These are phyloP conservation scores for Canavalia gladiata DNA, from an alignment of 306 rosid genomes.

Conservation along the genomic window DNA sequence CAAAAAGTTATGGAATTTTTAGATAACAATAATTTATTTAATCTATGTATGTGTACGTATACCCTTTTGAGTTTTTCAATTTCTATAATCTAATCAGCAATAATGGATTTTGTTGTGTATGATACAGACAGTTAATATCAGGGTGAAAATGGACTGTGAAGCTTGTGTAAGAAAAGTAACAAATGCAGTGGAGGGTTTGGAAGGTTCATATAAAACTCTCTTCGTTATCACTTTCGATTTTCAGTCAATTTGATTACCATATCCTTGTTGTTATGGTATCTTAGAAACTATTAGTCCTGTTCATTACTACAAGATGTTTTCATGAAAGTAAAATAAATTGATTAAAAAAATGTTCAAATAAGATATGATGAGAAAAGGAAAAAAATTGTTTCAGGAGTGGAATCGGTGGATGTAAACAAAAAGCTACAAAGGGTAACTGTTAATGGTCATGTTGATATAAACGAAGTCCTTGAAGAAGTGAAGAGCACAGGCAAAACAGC, in stretches of 20 bases:
- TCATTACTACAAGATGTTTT: background rate
- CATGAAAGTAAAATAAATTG: background rate
- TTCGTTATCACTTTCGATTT: background rate
- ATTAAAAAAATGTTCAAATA: background rate
- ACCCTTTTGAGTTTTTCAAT: background rate
- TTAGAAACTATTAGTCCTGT: background rate
- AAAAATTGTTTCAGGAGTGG: conserved; percentile 61
- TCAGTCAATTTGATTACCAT: background rate
- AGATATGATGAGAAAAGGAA: background rate
- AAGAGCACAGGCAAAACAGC: conserved; percentile 75
- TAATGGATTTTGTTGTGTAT: background rate
- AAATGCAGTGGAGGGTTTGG: conserved; percentile 60
- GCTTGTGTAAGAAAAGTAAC: conserved; percentile 79
- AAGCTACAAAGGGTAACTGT: conserved; percentile 74
- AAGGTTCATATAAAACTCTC: conserved; percentile 60
- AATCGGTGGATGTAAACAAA: conserved; percentile 63
- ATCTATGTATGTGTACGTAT: background rate
- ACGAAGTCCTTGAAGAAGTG: conserved; percentile 70
- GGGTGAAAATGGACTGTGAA: conserved; percentile 93
- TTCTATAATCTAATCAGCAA: background rate
- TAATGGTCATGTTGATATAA: conserved; percentile 64
- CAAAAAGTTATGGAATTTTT: no score
- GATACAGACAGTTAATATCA: conserved; percentile 73
- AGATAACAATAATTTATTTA: no score
- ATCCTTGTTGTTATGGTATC: background rate